A percentile compares a stretch with the other conserved stretches of the same genome.
Evolutionary conservation across 192 early-diverging fungal genomes (phyloP).

Genomic region (Coemansia reversa): DNA sequence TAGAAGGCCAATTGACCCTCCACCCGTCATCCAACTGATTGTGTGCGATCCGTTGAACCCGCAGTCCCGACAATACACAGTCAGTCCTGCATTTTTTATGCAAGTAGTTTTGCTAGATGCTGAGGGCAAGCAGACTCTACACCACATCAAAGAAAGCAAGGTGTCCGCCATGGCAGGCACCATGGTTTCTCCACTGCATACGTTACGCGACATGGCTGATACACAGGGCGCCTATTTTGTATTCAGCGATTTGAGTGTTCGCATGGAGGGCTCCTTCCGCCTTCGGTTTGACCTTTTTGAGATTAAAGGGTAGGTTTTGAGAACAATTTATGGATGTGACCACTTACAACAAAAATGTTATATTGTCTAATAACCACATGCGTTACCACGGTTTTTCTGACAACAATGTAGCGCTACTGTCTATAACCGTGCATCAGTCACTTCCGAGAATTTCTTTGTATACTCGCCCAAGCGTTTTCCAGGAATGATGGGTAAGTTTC

Average conservation of each 20-base stretch:
- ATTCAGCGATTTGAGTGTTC: conserved; percentile 88
- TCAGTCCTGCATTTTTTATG: conserved; percentile 91
- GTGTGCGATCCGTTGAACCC: conserved; percentile 41
- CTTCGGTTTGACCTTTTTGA: conserved; percentile 87
- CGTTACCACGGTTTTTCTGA: background rate
- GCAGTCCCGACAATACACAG: conserved; percentile 18
- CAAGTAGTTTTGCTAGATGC: conserved; percentile 84
- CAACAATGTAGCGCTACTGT: conserved; percentile 23
- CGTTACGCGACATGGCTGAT: conserved; percentile 81
- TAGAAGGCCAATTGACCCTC: conserved; percentile 54
- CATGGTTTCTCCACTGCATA: conserved; percentile 86
- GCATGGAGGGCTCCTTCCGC: conserved; percentile 84
- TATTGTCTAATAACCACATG: background rate
- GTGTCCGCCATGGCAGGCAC: conserved; percentile 78
- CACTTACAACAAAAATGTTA: background rate
- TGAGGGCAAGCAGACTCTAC: conserved; percentile 67
- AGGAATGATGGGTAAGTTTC: conserved; percentile 73
- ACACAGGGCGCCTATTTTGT: conserved; percentile 90
- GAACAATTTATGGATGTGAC: background rate
- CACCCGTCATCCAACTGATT: conserved; percentile 53
- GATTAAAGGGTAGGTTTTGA: conserved; percentile 62
- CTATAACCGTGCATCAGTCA: conserved; percentile 55
- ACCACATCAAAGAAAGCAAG: conserved; percentile 80
- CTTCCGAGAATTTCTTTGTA: conserved; percentile 77
- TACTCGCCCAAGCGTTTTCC: conserved; percentile 95